A percentile compares a stretch with the other conserved stretches of the same genome.
Evolutionary conservation across 2,329 filamentous ascomycete species (phyloP).

Genomic region (Erysiphe pisi): DNA sequence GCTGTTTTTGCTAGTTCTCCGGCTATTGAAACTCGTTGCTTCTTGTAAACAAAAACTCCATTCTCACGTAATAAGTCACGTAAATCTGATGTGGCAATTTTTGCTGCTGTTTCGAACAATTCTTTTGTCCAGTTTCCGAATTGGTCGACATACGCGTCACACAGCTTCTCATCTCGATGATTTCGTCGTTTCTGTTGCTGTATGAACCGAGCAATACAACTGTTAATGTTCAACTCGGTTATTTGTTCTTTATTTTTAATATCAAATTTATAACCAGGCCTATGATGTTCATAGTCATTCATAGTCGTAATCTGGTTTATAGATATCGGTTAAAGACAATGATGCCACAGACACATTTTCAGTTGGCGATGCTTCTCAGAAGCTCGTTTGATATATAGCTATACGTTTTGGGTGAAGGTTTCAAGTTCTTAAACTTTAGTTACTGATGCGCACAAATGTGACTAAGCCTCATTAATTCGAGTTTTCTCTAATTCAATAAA

Average conservation of each 20-base stretch:
- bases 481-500: not conserved
- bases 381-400: not conserved
- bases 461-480: not conserved
- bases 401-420: not conserved
- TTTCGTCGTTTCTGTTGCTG: constrained; percentile 17
- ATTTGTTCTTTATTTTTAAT: constrained; percentile 8
- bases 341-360: not conserved
- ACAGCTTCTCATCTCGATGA: not conserved
- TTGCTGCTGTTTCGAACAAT: constrained; percentile 19
- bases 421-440: not conserved
- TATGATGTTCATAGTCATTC: constrained; percentile 14
- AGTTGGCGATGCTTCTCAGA: not conserved
- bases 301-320: constrained; percentile 13
- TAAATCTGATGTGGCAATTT: not conserved
- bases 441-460: not conserved
- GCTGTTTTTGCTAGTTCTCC: constrained; percentile 7
- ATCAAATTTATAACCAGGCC: constrained; percentile 4
- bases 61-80: not conserved
- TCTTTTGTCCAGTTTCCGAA: constrained; percentile 21
- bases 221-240: not conserved
- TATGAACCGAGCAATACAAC: constrained; percentile 1
- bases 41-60: constrained; percentile 6
- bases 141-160: not conserved
- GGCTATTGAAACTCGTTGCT: constrained; percentile 1
- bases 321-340: not conserved